Evolutionary conservation across 495 filamentous ascomycete genomes (phyloP), one percentile per base, ranked within the genome.

Genomic region (Jackrogersella minutella): DNA sequence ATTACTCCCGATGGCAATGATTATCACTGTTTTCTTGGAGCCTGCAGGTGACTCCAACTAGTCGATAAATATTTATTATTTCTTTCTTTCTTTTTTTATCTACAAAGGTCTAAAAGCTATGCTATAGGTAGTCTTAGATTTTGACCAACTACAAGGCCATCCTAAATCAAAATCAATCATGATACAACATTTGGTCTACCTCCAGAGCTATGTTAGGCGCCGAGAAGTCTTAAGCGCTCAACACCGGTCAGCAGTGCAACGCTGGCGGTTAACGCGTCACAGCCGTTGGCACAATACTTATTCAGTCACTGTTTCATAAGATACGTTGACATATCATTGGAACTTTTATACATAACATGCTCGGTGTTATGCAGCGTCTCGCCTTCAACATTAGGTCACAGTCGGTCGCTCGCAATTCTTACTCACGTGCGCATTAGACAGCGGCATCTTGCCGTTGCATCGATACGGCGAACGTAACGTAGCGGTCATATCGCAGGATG

Each of bases 181-280:
- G n/a, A 33, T 3, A 33, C 9, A 17, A 6, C 46, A n/a, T 37
- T 31, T 24, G 21, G 6, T 6, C n/a, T n/a, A n/a, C n/a, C n/a
- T n/a, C n/a, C n/a, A n/a, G n/a, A n/a, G n/a, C 39, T 51, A 16
- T 52, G 5, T 17, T 44, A 43, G 8, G 24, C 47, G 58, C 58
- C 19, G 21, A 30, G 28, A 51, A 51, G 43, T 17, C 47, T 19
- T 17, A 43, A 41, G 37, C 47, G 44, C 58, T 44, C 53, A n/a
- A 26, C 33, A 36, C 33, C 34, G 46, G 24, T 52, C 46, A 51
- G 28, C 30, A 52, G 31, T 52, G 31, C 31, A 31, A 9, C 31
- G 16, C 17, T 19, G 49, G 49, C 49, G 49, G 9, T 43, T 40
- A 50, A 43, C 26, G 22, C 17, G 26, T 22, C 3, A 22, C 8